A percentile compares a stretch with the other conserved stretches of the same genome.
Evolutionary conservation across 768 basidiomycete species (phyloP).

Genomic region (Pleurotus sapidus): DNA sequence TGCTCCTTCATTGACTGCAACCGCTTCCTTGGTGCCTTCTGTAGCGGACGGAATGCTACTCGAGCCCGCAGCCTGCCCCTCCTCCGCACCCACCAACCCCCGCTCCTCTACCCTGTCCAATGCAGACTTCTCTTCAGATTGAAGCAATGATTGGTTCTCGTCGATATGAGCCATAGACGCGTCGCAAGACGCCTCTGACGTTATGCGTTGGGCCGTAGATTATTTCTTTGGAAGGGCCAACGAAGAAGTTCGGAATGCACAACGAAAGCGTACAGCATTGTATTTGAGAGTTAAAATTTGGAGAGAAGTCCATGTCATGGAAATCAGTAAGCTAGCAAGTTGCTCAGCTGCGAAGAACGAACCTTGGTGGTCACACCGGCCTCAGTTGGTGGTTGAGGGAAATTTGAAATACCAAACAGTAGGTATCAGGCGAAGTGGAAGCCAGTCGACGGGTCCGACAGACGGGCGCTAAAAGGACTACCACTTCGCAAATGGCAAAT

Average conservation of each 20-base stretch:
- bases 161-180: slow-evolving; percentile 80
- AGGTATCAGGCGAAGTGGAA: neutral
- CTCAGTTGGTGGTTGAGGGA: neutral
- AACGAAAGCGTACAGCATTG: slow-evolving; percentile 6
- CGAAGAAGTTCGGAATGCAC: slow-evolving; percentile 2
- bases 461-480: neutral
- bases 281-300: neutral
- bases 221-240: slow-evolving; percentile 13
- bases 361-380: neutral
- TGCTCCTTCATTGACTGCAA: neutral
- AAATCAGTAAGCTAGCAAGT: neutral
- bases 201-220: slow-evolving; percentile 15
- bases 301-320: too few species aligned
- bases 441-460: neutral
- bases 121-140: slow-evolving; percentile 22
- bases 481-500: too few species aligned
- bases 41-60: neutral
- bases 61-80: slow-evolving; percentile 11
- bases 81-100: slow-evolving; percentile 22
- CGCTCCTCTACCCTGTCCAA: slow-evolving; percentile 36
- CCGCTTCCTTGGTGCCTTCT: neutral
- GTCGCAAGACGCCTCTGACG: slow-evolving; percentile 60
- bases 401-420: neutral
- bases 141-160: slow-evolving; percentile 40
- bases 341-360: neutral